Percentiles rank a stretch among this genome's conserved stretches.
Evolutionary conservation across 2,329 filamentous ascomycete species (phyloP).

Genomic region (Alternaria longipes): DNA sequence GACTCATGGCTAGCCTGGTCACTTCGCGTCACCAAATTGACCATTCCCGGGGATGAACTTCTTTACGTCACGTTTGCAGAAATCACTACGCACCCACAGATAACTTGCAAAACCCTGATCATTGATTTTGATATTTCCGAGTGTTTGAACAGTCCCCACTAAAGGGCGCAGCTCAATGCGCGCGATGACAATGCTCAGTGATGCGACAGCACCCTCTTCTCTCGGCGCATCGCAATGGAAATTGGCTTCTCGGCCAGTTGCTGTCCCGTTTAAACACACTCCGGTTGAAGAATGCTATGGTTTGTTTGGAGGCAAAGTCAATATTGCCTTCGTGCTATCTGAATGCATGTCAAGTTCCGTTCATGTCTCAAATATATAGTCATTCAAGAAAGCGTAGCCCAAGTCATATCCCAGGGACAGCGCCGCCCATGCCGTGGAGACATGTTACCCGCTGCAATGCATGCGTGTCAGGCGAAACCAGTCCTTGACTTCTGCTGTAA

Average conservation of each 20-base stretch:
- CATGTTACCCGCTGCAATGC: not conserved
- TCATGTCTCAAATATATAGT: not conserved
- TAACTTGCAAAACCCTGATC: not conserved
- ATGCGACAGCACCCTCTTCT: not conserved
- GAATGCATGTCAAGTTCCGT: not conserved
- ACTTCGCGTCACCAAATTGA: not conserved
- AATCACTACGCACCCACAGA: not conserved
- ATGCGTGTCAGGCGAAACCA: not conserved
- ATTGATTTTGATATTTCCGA: not conserved
- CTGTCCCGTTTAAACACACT: no score
- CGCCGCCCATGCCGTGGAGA: not conserved
- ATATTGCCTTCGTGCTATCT: not conserved
- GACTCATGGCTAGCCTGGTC: no score
- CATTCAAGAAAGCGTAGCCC: not conserved
- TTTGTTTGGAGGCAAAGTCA: not conserved
- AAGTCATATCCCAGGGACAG: not conserved
- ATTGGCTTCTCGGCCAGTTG: not conserved
- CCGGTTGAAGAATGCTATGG: no score
- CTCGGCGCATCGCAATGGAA: not conserved
- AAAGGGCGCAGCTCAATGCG: not conserved
- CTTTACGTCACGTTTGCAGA: not conserved
- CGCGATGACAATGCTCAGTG: not conserved
- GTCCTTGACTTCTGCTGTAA: not conserved
- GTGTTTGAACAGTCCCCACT: not conserved
- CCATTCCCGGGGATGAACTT: not conserved